These are phyloP conservation scores for Drechslerella stenobrocha DNA, from an alignment of 2,329 filamentous ascomycete genomes.

Conservation along the genomic window DNA sequence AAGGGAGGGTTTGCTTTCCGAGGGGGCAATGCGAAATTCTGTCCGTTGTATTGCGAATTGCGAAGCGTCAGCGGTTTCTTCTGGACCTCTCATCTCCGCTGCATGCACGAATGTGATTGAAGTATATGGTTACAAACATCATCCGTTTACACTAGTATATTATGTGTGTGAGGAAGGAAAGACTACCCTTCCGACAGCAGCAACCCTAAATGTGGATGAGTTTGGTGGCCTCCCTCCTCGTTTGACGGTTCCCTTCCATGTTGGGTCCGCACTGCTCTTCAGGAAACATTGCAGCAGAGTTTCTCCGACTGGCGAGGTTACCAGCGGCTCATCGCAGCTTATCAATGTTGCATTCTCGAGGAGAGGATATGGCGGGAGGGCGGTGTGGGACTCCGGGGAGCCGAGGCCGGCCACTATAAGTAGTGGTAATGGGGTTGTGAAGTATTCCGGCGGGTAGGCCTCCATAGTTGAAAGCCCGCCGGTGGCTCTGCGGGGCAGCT, in stretches of 20 bases:
- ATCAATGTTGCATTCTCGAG: slow-evolving; percentile 67
- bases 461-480: slow-evolving; percentile 65
- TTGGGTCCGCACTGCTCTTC: slow-evolving; percentile 65
- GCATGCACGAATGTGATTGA: slow-evolving; percentile 44
- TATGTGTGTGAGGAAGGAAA: slow-evolving; percentile 51
- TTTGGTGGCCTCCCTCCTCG: slow-evolving; percentile 59
- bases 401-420: slow-evolving; percentile 78
- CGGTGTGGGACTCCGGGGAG: slow-evolving; percentile 55
- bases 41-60: slow-evolving; percentile 44
- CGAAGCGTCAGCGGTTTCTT: slow-evolving; percentile 20
- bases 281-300: slow-evolving; percentile 69
- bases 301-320: slow-evolving; percentile 68
- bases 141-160: slow-evolving; percentile 31
- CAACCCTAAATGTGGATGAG: slow-evolving; percentile 67
- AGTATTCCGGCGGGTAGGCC: slow-evolving; percentile 75
- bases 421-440: slow-evolving; percentile 84
- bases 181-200: slow-evolving; percentile 78
- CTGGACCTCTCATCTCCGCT: slow-evolving; percentile 16
- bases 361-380: slow-evolving; percentile 59
- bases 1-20: slow-evolving; percentile 66
- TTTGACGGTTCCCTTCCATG: slow-evolving; percentile 68
- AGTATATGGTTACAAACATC: slow-evolving; percentile 49
- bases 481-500: not conserved
- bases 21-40: slow-evolving; percentile 64
- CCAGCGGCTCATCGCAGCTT: slow-evolving; percentile 69